Evolutionary conservation across 2,329 filamentous ascomycete species (phyloP).

Genomic region (Amphichorda felina): DNA sequence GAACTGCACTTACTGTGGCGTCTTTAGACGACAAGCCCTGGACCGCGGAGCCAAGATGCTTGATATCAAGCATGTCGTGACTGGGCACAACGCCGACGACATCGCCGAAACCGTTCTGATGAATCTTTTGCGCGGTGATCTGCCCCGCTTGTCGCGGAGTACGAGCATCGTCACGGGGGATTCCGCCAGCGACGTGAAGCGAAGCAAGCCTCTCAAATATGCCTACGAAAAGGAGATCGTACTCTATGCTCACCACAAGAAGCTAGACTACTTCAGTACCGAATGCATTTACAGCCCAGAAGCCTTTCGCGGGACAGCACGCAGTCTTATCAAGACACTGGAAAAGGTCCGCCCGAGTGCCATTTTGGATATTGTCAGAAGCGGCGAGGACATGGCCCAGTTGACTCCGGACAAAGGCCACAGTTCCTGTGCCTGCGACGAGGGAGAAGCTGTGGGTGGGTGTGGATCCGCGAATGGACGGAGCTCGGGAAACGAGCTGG

Average conservation of each 20-base stretch:
- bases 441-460: slow-evolving; percentile 40
- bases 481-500: slow-evolving; percentile 65
- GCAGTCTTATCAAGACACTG: slow-evolving; percentile 86
- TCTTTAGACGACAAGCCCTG: slow-evolving; percentile 86
- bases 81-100: slow-evolving; percentile 95
- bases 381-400: slow-evolving; percentile 90
- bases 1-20: slow-evolving; percentile 97
- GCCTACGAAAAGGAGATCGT: slow-evolving; percentile 99
- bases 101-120: slow-evolving; percentile 96
- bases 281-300: slow-evolving; percentile 98
- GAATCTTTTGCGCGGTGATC: slow-evolving; percentile 85
- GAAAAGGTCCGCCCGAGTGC: slow-evolving; percentile 89
- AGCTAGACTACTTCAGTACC: slow-evolving; percentile 94
- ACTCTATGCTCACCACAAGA: slow-evolving; percentile 92
- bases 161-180: slow-evolving; percentile 81
- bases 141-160: slow-evolving; percentile 75
- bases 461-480: slow-evolving; percentile 58
- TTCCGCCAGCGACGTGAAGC: slow-evolving; percentile 74
- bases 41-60: slow-evolving; percentile 84
- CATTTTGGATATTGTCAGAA: slow-evolving; percentile 87
- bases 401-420: slow-evolving; percentile 35
- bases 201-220: slow-evolving; percentile 95
- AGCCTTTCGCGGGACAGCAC: slow-evolving; percentile 85
- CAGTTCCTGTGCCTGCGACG: slow-evolving; percentile 22
- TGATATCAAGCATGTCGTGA: slow-evolving; percentile 86